Conservation (phyloP, 345 rosid species). For the Populus tremula region DNA sequence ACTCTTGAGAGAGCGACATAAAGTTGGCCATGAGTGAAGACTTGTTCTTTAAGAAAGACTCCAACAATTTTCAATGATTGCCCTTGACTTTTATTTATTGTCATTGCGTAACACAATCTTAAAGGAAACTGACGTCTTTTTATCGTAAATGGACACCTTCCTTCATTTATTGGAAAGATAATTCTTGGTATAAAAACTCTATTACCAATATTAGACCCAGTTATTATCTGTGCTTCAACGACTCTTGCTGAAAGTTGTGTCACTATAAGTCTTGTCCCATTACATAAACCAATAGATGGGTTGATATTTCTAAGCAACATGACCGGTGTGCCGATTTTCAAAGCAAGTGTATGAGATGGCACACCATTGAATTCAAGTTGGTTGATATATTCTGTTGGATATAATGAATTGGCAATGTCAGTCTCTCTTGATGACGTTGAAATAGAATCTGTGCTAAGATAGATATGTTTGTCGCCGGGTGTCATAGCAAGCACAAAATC, state of each 20-base stretch:
- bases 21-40: neutral
- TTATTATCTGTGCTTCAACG: neutral
- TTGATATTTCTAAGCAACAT: constrained; percentile 7
- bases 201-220: neutral
- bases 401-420: neutral
- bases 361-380: neutral
- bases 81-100: neutral
- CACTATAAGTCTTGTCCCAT: constrained; percentile 1
- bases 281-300: neutral
- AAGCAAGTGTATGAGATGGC: neutral
- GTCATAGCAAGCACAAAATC: neutral
- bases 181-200: constrained; percentile 1
- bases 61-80: neutral
- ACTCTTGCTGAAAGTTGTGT: neutral
- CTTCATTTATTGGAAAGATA: neutral
- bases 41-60: neutral
- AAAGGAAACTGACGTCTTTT: neutral
- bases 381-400: constrained; percentile 9
- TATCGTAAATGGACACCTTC: neutral
- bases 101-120: neutral
- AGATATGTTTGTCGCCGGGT: neutral
- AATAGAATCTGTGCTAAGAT: neutral
- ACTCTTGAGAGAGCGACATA: neutral
- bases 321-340: neutral
- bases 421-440: neutral